A percentile compares a stretch with the other conserved stretches of the same genome.
Conservation (phyloP, 108 stramenopile species). For the Discostella stelligeroides region DNA sequence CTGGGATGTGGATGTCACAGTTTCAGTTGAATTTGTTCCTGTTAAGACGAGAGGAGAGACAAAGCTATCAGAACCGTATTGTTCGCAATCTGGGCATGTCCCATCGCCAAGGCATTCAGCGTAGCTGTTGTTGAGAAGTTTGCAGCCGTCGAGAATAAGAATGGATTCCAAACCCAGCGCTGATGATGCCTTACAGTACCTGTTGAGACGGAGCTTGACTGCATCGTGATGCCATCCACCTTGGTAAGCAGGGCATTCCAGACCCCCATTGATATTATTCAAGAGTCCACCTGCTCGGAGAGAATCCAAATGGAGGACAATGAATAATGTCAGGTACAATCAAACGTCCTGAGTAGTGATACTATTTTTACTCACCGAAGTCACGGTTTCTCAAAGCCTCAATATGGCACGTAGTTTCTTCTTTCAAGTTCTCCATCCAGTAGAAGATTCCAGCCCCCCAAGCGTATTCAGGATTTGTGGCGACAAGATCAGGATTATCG, state of each 20-base stretch:
- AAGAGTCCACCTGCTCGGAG: slow-evolving; percentile 20
- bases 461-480: slow-evolving; percentile 43
- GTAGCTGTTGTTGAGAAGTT: slow-evolving; percentile 32
- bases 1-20: neutral
- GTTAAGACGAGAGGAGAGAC: neutral
- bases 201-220: slow-evolving; percentile 48
- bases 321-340: neutral
- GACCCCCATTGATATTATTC: slow-evolving; percentile 48
- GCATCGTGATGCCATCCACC: slow-evolving; percentile 52
- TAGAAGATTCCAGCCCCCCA: slow-evolving; percentile 48
- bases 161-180: slow-evolving; percentile 36
- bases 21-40: neutral
- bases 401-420: slow-evolving; percentile 52
- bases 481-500: slow-evolving; percentile 47
- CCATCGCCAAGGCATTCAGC: slow-evolving; percentile 49
- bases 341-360: neutral
- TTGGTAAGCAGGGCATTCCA: slow-evolving; percentile 52
- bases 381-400: slow-evolving; percentile 40
- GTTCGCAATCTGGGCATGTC: slow-evolving; percentile 38
- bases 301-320: neutral
- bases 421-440: slow-evolving; percentile 55
- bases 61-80: slow-evolving; percentile 19
- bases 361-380: slow-evolving; percentile 23
- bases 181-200: slow-evolving; percentile 44
- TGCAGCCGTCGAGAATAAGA: slow-evolving; percentile 41